Percentiles rank a stretch among this genome's conserved stretches.
Evolutionary conservation across 2,329 filamentous ascomycete genomes (phyloP).

Genomic region (Alternaria ethzedia): DNA sequence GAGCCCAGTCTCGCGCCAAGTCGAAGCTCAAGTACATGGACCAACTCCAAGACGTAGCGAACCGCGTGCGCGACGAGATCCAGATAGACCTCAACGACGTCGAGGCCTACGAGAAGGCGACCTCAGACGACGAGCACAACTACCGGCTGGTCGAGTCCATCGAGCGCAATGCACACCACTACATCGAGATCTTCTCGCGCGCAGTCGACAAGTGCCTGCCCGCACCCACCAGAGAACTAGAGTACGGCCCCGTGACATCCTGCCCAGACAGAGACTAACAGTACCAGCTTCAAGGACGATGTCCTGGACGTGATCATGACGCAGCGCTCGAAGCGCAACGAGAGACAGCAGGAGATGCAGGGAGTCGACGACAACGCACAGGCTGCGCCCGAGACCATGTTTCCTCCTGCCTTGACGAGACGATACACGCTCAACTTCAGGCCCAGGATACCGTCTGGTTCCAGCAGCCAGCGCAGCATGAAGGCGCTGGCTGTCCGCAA

Average conservation of each 20-base stretch:
- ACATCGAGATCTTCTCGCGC: constrained; percentile 87
- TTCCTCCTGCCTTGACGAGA: constrained; percentile 88
- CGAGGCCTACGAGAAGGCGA: constrained; percentile 75
- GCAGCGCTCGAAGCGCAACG: constrained; percentile 85
- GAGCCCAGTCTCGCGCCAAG: constrained; percentile 47
- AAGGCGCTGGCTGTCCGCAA: constrained; percentile 88
- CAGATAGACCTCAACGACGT: constrained; percentile 90
- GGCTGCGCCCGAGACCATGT: constrained; percentile 76
- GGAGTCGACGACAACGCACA: constrained; percentile 56
- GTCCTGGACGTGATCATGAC: constrained; percentile 97
- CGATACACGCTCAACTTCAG: constrained; percentile 97
- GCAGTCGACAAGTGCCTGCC: constrained; percentile 90
- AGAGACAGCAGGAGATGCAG: constrained; percentile 64
- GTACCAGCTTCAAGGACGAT: constrained; percentile 88
- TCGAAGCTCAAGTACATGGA: constrained; percentile 88
- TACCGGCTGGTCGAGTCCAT: constrained; percentile 81
- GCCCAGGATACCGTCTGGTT: constrained; percentile 76
- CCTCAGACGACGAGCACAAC: constrained; percentile 63
- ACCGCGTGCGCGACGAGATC: constrained; percentile 78
- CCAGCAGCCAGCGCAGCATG: constrained; percentile 63
- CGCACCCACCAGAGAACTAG: constrained; percentile 75
- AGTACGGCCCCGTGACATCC: constrained; percentile 58
- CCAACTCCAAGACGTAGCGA: constrained; percentile 83
- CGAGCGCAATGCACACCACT: constrained; percentile 90
- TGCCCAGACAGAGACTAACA: constrained; percentile 26